Evolutionary conservation across 176 grass and related monocot species (phyloP).

Genomic region (Secale cereale): DNA sequence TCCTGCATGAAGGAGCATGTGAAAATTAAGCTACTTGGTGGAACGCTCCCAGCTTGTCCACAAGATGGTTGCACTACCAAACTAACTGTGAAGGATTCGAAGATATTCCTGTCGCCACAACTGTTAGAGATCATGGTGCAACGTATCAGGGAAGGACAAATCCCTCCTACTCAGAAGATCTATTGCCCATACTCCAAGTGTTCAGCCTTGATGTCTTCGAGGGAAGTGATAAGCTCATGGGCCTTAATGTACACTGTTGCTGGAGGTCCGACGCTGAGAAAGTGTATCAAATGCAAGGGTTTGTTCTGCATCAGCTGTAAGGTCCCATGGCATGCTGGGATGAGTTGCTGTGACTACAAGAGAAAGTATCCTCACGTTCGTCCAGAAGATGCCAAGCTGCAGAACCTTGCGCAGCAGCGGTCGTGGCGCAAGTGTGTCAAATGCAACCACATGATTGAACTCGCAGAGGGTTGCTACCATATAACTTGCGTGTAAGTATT

Average conservation of each 20-base stretch:
- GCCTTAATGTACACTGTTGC: no score
- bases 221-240: background rate
- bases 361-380: slow-evolving; percentile 24
- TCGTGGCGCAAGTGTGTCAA: slow-evolving; percentile 56
- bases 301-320: slow-evolving; percentile 69
- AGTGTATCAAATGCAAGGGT: slow-evolving; percentile 53
- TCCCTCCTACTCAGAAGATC: slow-evolving; percentile 56
- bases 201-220: slow-evolving; percentile 52
- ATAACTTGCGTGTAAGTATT: slow-evolving; percentile 59
- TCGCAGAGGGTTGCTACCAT: slow-evolving; percentile 54
- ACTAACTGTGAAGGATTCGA: slow-evolving; percentile 42
- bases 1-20: slow-evolving; percentile 75
- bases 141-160: slow-evolving; percentile 53
- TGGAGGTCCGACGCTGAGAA: slow-evolving; percentile 40
- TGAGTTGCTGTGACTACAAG: slow-evolving; percentile 54
- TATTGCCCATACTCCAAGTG: slow-evolving; percentile 69
- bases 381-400: slow-evolving; percentile 2
- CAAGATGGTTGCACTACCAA: slow-evolving; percentile 61
- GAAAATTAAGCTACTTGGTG: slow-evolving; percentile 50
- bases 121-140: slow-evolving; percentile 54
- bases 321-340: slow-evolving; percentile 56
- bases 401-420: slow-evolving; percentile 41
- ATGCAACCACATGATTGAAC: slow-evolving; percentile 80
- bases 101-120: slow-evolving; percentile 35
- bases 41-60: slow-evolving; percentile 57